These are phyloP conservation scores for Penicillium sp. DNA, from an alignment of 2,329 filamentous ascomycete species.

Conservation along the genomic window DNA sequence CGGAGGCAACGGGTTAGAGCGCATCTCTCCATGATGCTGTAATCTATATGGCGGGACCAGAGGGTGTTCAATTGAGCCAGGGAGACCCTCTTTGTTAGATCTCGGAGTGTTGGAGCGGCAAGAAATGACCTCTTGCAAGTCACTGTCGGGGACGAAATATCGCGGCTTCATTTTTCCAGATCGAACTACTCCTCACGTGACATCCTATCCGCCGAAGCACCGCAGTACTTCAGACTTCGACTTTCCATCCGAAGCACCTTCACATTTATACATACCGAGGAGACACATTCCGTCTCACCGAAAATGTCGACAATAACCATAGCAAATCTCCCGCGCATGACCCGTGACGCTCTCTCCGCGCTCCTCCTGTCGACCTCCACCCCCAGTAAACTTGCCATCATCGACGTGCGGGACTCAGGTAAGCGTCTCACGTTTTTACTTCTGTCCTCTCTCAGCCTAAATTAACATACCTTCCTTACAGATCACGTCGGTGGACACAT, in stretches of 20 bases:
- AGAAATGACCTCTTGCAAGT: background rate
- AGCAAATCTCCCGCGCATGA: slow-evolving; percentile 68
- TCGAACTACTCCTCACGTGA: slow-evolving; percentile 24
- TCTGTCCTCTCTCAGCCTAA: background rate
- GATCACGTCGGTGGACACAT: slow-evolving; percentile 95
- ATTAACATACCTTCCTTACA: slow-evolving; percentile 37
- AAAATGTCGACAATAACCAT: slow-evolving; percentile 63
- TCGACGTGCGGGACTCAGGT: slow-evolving; percentile 90
- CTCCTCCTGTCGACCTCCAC: slow-evolving; percentile 60
- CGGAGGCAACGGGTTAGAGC: slow-evolving; percentile 39
- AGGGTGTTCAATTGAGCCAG: background rate
- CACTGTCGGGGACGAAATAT: background rate
- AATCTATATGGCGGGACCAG: background rate
- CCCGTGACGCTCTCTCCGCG: slow-evolving; percentile 69
- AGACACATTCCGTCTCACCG: background rate
- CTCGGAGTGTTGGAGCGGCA: background rate
- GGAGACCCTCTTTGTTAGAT: background rate
- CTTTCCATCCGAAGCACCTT: background rate
- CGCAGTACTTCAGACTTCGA: background rate
- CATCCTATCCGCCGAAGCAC: background rate
- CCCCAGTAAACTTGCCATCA: slow-evolving; percentile 65
- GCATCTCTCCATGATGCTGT: slow-evolving; percentile 38
- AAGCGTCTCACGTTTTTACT: slow-evolving; percentile 25
- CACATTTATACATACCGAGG: background rate
- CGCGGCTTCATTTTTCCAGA: slow-evolving; percentile 20